These are phyloP conservation scores for Striga asiatica DNA, from an alignment of 257 asterid genomes.

Conservation along the genomic window DNA sequence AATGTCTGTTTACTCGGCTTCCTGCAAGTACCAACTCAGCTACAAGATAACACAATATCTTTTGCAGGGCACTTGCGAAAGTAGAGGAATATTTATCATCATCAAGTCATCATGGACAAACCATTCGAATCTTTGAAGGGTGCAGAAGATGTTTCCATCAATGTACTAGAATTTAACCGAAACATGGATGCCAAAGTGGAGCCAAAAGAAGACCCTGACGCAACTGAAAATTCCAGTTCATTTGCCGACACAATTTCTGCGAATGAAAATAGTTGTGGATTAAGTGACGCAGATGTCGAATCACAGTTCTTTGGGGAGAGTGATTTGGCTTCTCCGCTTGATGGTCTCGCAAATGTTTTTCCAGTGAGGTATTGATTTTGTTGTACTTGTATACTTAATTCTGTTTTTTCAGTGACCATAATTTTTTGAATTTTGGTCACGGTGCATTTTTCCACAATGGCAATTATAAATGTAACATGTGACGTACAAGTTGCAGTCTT, in stretches of 20 bases:
- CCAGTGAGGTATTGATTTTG: constrained; percentile 50
- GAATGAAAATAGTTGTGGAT: constrained; percentile 43
- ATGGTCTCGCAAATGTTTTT: constrained; percentile 50
- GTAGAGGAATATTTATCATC: constrained; percentile 13
- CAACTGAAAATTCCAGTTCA: constrained; percentile 86
- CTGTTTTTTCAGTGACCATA: not conserved
- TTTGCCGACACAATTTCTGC: constrained; percentile 57
- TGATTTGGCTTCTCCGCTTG: constrained; percentile 44
- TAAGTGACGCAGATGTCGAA: constrained; percentile 82
- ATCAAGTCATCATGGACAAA: constrained; percentile 22
- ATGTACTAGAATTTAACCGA: constrained; percentile 39
- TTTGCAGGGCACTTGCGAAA: not conserved
- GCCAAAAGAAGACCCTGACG: constrained; percentile 68
- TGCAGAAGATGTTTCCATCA: constrained; percentile 32
- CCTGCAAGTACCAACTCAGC: too few species aligned
- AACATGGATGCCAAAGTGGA: constrained; percentile 31
- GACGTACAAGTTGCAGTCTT: too few species aligned
- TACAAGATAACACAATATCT: too few species aligned
- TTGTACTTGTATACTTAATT: not conserved
- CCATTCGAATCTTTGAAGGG: constrained; percentile 24
- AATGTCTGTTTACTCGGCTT: not conserved
- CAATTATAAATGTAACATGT: too few species aligned
- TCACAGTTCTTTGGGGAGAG: constrained; percentile 47
- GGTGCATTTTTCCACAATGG: too few species aligned
- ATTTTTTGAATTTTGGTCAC: not conserved